Base-by-base conservation (phyloP, 768 basidiomycete species). In the Tremella yokohamensis region DNA sequence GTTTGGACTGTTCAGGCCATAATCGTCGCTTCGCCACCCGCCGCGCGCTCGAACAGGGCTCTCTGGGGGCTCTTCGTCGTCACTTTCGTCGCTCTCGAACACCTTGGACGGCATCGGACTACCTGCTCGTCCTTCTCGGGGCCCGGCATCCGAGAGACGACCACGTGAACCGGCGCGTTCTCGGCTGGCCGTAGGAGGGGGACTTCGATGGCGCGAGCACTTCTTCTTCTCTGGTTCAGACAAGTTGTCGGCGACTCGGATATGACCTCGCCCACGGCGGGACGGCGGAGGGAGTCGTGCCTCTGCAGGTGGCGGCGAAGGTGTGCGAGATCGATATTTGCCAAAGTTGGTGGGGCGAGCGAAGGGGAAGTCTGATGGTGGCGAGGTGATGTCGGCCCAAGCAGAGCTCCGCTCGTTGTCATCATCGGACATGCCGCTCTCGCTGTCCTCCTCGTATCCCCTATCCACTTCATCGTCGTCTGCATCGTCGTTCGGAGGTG, bases 21-120 rank as follows among this genome's bases (percentile, higher is more conserved):
- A 53, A 56, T 70, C 68, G 29, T 70, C 68, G 29, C 61, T 63
- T 25, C 65, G 51, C 68, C 68, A 70, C 19, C 68, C 68, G 19
- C 60, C 45, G 12, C 53, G 6, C n/a, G 40, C 40, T 8, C 47
- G 24, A 2, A 39, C 22, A 9, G 58, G 52, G 40, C 48, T n/a
- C n/a, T 48, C 58, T 25, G 12, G 16, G 3, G 16, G 29, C 40
- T 64, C 59, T 16, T 52, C 58, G n/a, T 56, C 54, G 8, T 60
- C 58, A 25, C 38, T 52, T 3, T 60, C 66, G 8, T 56, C 60
- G 54, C 20, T 68, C 56, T 18, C 26, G 9, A 47, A 54, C 15
- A 58, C 45, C 25, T 50, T 38, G 13, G 52, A 34, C 18, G 64
- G 68, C 68, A 70, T 70, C 4, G 65, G 68, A 52, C 63, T 66